Conservation (phyloP, 345 rosid genomes). For the Dimocarpus longan region DNA sequence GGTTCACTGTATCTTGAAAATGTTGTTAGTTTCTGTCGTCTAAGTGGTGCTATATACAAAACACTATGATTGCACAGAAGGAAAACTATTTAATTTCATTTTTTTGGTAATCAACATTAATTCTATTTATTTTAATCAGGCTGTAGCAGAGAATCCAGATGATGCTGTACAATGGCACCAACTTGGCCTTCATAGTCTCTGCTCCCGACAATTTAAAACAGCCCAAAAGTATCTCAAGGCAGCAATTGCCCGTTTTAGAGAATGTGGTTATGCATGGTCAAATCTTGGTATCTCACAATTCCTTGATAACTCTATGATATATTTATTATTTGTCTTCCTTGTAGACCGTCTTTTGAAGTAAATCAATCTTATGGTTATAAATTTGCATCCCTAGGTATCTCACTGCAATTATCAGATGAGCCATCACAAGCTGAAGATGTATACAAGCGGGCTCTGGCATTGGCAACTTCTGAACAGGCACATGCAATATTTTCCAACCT, state of each 20-base stretch:
- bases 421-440: constrained; percentile 64
- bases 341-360: neutral
- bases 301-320: neutral
- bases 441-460: constrained; percentile 66
- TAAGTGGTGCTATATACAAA: neutral
- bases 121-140: constrained; percentile 42
- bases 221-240: constrained; percentile 91
- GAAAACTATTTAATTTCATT: neutral
- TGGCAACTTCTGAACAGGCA: constrained; percentile 60
- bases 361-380: constrained; percentile 6
- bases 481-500: constrained; percentile 82
- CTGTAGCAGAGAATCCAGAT: constrained; percentile 85
- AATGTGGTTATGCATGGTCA: constrained; percentile 82
- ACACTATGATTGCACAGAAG: neutral
- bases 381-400: constrained; percentile 50
- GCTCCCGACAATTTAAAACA: constrained; percentile 67
- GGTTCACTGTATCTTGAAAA: neutral
- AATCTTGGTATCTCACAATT: constrained; percentile 61
- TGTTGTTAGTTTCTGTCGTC: neutral
- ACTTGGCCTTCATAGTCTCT: constrained; percentile 88
- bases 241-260: constrained; percentile 62
- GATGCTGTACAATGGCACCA: constrained; percentile 91
- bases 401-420: constrained; percentile 78
- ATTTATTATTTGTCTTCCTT: neutral
- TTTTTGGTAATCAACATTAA: neutral